These are phyloP conservation scores for Cucumis variabilis DNA, from an alignment of 331 rosid genomes.

Conservation along the genomic window DNA sequence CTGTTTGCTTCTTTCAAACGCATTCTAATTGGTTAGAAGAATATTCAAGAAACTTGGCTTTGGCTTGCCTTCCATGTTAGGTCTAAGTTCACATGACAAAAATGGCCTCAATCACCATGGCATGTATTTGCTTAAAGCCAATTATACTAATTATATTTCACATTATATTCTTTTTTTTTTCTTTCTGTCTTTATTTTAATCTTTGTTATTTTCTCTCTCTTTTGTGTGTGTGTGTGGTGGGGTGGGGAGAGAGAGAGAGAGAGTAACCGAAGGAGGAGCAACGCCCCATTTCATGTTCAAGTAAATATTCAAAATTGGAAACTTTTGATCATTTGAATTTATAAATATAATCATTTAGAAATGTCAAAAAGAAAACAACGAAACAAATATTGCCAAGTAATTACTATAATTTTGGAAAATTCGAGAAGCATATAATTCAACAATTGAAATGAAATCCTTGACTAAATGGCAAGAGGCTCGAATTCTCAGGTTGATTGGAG, in stretches of 20 bases:
- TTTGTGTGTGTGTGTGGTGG: too few relatives aligned
- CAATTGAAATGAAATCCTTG: too few relatives aligned
- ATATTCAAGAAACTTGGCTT: constrained; percentile 3
- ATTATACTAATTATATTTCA: not conserved
- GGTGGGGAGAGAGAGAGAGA: too few relatives aligned
- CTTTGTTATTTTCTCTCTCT: not conserved
- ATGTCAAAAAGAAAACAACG: not conserved
- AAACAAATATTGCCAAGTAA: not conserved
- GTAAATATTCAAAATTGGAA: too few relatives aligned
- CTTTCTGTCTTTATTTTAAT: not conserved
- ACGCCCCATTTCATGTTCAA: too few relatives aligned
- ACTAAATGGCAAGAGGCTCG: too few relatives aligned
- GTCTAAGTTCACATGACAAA: not conserved
- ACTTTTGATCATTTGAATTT: not conserved
- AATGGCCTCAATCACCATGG: not conserved
- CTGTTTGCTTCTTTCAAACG: constrained; percentile 23
- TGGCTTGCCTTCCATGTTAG: not conserved
- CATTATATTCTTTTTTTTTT: not conserved
- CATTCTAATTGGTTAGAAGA: not conserved
- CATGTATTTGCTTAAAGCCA: not conserved
- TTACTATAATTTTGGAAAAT: not conserved
- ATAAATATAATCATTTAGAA: too few relatives aligned
- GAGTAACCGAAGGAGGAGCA: too few relatives aligned
- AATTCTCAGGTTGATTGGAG: too few relatives aligned
- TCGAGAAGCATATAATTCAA: too few relatives aligned